Conservation (phyloP, 371 early-diverging fungal genomes). For the Apophysomyces sp. region DNA sequence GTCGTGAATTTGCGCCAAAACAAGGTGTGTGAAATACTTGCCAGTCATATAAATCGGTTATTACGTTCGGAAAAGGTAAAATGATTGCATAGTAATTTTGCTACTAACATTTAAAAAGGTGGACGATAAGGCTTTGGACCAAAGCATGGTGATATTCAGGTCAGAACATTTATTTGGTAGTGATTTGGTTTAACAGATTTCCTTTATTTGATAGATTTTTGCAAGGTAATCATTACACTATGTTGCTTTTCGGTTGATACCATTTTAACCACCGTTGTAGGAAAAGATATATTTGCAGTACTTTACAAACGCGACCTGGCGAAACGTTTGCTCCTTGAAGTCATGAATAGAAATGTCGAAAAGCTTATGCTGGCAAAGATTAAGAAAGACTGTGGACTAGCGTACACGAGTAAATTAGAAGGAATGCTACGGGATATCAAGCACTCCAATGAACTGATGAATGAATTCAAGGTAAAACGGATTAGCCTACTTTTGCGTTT, state of each 20-base stretch:
- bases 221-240: conserved; percentile 40
- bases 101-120: neutral
- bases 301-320: conserved; percentile 92
- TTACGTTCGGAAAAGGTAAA: conserved; percentile 26
- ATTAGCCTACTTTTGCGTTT: neutral
- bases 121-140: conserved; percentile 31
- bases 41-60: conserved; percentile 30
- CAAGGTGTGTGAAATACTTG: conserved; percentile 82
- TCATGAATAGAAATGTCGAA: conserved; percentile 79
- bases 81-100: neutral
- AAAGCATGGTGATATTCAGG: conserved; percentile 35
- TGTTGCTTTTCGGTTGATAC: neutral
- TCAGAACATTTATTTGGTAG: neutral
- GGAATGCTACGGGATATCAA: conserved; percentile 95
- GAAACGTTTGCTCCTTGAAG: conserved; percentile 73
- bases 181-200: neutral
- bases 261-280: conserved; percentile 11
- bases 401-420: conserved; percentile 88
- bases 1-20: conserved; percentile 83
- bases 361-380: conserved; percentile 83
- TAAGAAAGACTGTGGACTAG: conserved; percentile 85
- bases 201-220: conserved; percentile 65
- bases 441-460: conserved; percentile 69
- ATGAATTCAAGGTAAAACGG: conserved; percentile 57
- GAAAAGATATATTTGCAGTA: conserved; percentile 93